These are phyloP conservation scores for Verticillium tricorpus DNA, from an alignment of 2,329 filamentous ascomycete species.

Conservation along the genomic window DNA sequence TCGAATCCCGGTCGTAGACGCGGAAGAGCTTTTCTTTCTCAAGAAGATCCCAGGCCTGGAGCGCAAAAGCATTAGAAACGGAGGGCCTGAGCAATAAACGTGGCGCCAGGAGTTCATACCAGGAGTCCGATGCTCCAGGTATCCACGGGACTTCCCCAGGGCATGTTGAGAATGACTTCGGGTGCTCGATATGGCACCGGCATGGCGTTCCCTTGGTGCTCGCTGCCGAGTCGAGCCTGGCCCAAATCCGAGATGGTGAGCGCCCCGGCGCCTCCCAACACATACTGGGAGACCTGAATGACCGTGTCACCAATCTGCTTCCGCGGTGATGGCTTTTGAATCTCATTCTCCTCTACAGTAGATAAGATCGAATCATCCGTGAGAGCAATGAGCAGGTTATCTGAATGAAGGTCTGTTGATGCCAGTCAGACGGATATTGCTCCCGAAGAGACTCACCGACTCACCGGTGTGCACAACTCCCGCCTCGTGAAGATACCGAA, in stretches of 20 bases:
- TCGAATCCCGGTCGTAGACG: conserved; percentile 15
- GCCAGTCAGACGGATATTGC: background rate
- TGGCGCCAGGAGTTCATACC: background rate
- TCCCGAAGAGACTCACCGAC: background rate
- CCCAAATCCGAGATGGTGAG: conserved; percentile 30
- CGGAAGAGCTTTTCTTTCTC: conserved; percentile 16
- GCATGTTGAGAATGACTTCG: conserved; percentile 30
- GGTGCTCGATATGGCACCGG: conserved; percentile 26
- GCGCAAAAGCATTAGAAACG: background rate
- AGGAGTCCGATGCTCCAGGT: conserved; percentile 23
- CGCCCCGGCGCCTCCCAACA: conserved; percentile 23
- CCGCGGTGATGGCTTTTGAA: conserved; percentile 21
- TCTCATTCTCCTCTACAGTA: conserved; percentile 25
- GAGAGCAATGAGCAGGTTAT: conserved; percentile 30
- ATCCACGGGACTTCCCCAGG: conserved; percentile 27
- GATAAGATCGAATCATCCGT: conserved; percentile 22
- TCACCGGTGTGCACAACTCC: conserved; percentile 22
- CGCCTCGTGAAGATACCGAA: conserved; percentile 21
- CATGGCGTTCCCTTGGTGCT: conserved; percentile 20
- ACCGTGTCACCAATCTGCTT: conserved; percentile 20
- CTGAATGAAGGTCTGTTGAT: conserved; percentile 28
- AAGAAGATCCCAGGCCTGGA: conserved; percentile 20
- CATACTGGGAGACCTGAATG: conserved; percentile 26
- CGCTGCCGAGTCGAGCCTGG: conserved; percentile 25
- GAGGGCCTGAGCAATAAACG: no score